phyloP scores from a whole-genome alignment of 352 stramenopile genomes.

The Phytophthora crassamura region DNA sequence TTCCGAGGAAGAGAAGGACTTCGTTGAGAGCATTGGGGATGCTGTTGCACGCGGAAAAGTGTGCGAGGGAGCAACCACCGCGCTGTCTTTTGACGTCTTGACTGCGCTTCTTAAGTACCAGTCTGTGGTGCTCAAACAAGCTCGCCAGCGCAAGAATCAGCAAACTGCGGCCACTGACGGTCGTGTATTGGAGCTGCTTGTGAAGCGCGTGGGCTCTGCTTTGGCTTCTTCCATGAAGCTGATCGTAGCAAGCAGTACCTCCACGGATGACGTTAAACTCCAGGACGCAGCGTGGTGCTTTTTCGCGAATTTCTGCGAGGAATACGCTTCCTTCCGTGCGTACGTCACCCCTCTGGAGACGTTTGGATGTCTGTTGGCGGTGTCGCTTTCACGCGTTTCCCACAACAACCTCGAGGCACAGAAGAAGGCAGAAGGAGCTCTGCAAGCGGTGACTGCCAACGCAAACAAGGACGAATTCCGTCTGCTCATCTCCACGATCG shows the following conservation, averaged over 20 bases:
- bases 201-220: constrained; percentile 37
- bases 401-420: neutral
- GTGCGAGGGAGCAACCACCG: constrained; percentile 15
- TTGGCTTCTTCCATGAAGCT: constrained; percentile 59
- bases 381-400: constrained; percentile 41
- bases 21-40: constrained; percentile 40
- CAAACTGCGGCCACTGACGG: neutral
- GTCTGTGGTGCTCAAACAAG: constrained; percentile 32
- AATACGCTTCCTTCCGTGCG: constrained; percentile 55
- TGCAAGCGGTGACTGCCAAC: constrained; percentile 57
- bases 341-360: constrained; percentile 55
- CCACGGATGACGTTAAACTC: constrained; percentile 16
- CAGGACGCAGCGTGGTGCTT: constrained; percentile 51
- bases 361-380: constrained; percentile 70
- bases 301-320: constrained; percentile 60
- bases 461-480: constrained; percentile 78
- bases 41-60: constrained; percentile 28
- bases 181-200: constrained; percentile 26
- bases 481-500: constrained; percentile 64
- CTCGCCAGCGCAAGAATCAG: constrained; percentile 16
- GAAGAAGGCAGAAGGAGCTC: constrained; percentile 28
- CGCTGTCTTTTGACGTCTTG: constrained; percentile 54
- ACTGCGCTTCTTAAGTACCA: constrained; percentile 64
- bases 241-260: constrained; percentile 26
- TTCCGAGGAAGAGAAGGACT: constrained; percentile 39